These are phyloP conservation scores for Phycomyces nitens DNA, from an alignment of 192 early-diverging fungal species.

Conservation along the genomic window DNA sequence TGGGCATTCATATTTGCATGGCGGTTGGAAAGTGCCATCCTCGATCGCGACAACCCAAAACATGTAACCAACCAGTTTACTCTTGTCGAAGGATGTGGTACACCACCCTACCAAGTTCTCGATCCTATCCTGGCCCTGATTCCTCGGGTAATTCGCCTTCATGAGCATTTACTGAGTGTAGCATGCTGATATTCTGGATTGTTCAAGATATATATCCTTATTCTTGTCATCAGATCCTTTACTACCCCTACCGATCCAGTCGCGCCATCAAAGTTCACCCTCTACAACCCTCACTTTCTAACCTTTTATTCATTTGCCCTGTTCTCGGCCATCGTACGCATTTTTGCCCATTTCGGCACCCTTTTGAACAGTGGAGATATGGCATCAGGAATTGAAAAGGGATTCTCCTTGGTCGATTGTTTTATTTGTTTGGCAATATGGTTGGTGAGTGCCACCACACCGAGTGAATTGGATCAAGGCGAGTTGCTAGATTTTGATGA, in stretches of 20 bases:
- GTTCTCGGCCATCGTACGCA: slow-evolving; percentile 5
- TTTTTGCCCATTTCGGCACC: slow-evolving; percentile 9
- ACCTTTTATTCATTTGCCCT: slow-evolving; percentile 20
- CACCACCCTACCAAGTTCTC: slow-evolving; percentile 20
- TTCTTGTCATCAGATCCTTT: slow-evolving; percentile 33
- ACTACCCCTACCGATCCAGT: slow-evolving; percentile 27
- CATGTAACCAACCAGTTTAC: background rate
- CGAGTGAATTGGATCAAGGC: slow-evolving; percentile 22
- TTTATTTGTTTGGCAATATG: slow-evolving; percentile 13
- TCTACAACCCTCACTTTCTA: slow-evolving; percentile 34
- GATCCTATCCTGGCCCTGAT: slow-evolving; percentile 22
- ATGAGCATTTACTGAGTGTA: background rate
- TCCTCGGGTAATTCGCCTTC: slow-evolving; percentile 20
- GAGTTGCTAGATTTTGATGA: slow-evolving; percentile 34
- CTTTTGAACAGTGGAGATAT: background rate
- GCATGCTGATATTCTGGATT: background rate
- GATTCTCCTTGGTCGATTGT: slow-evolving; percentile 11
- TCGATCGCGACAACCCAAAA: slow-evolving; percentile 8
- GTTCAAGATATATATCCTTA: slow-evolving; percentile 28
- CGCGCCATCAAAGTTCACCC: slow-evolving; percentile 24
- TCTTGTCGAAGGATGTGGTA: background rate
- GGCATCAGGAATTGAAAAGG: slow-evolving; percentile 13
- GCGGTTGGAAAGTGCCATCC: slow-evolving; percentile 28
- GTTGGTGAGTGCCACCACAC: slow-evolving; percentile 21
- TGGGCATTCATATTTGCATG: slow-evolving; percentile 36